Base-by-base conservation (phyloP, 176 grass and related monocot genomes). In the Oryza meridionalis region DNA sequence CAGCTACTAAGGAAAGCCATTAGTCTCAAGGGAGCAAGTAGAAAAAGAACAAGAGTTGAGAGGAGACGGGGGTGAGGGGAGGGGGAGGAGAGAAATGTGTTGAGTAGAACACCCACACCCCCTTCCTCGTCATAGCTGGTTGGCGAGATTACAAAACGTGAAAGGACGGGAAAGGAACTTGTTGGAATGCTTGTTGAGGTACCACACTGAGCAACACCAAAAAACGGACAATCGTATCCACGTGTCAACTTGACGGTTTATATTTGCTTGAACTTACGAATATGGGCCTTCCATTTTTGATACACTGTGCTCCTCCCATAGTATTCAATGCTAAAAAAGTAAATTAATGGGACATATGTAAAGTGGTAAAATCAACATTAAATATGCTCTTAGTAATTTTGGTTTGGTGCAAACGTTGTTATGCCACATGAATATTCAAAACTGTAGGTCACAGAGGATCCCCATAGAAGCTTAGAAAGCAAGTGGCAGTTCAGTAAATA, bases 221-320 rank as follows among this genome's bases (percentile, higher is more conserved):
- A 72, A 71, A 71, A 72, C 4, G 69, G 69, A 11, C 4, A 45
- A 0, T 2, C 1, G 9, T 12, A 16, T 62, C 21, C 8, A 62
- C 58, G 4, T 4, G 9, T 24, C 58, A n/a, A 13, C 38, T 72
- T 11, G 11, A 25, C 2, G 11, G 69, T 14, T 43, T 45, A 25
- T 44, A 45, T 14, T 44, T 45, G 43, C 69, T 72, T 72, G 38
- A 72, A 72, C 43, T 72, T 72, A 21, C n/a, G 4, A 72, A 45
- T 25, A 22, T 72, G 69, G 37, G 21, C 11, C n/a, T 72, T 45
- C n/a, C 40, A 62, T 72, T 72, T 45, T 45, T n/a, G 29, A 43
- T 25, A 46, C n/a, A 6, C 7, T 25, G 13, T 22, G 46, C 22
- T 7, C 22, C 6, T 45, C 5, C 58, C 22, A 72, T 72, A 25